Conservation (phyloP, 805 yeast species). For the Candida yuanshanica region DNA sequence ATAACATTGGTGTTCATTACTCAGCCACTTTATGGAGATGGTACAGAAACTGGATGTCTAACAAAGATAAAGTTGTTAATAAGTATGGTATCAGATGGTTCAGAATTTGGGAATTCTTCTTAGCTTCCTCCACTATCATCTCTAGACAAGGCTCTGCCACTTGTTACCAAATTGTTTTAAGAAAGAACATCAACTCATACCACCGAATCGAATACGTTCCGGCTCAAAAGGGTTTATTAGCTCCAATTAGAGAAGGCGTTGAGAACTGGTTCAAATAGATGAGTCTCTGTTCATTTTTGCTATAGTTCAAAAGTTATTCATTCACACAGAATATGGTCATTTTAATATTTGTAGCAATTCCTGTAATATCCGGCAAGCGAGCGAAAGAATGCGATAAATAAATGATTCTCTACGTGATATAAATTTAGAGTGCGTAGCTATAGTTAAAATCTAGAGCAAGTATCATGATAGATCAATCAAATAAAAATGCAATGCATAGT, state of each 20-base stretch:
- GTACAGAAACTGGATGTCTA: slow-evolving; percentile 91
- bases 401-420: too few species aligned
- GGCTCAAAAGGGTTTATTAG: slow-evolving; percentile 64
- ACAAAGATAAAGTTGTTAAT: slow-evolving; percentile 66
- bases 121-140: slow-evolving; percentile 74
- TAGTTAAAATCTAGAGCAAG: too few species aligned
- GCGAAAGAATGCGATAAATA: too few species aligned
- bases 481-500: not conserved
- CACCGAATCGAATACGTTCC: slow-evolving; percentile 82
- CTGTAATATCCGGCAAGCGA: too few species aligned
- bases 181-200: slow-evolving; percentile 82
- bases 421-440: too few species aligned
- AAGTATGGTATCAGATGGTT: slow-evolving; percentile 88
- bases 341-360: too few species aligned
- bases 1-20: slow-evolving; percentile 89
- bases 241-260: slow-evolving; percentile 48
- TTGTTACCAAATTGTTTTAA: slow-evolving; percentile 83
- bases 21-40: slow-evolving; percentile 89
- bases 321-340: too few species aligned
- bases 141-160: slow-evolving; percentile 93
- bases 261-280: slow-evolving; percentile 47
- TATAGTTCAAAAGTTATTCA: not conserved
- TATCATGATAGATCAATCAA: too few species aligned
- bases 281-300: too few species aligned
- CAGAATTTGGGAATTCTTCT: slow-evolving; percentile 89